These are phyloP conservation scores for Dioscorea dumetorum DNA, from an alignment of 106 monocot genomes.

Conservation along the genomic window DNA sequence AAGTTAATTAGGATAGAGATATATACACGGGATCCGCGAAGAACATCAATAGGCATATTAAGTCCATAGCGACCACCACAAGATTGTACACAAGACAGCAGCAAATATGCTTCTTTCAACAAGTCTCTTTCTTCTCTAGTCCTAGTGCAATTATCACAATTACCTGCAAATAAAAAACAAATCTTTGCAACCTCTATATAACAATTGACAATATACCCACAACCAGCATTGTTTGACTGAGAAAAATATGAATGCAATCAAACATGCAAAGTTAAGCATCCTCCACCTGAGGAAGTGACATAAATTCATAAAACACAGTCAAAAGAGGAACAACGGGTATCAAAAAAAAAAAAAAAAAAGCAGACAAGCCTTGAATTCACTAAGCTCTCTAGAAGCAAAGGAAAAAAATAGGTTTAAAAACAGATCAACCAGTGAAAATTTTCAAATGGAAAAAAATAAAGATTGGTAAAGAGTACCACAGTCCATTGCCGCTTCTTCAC, in stretches of 20 bases:
- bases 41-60: conserved; percentile 90
- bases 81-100: conserved; percentile 74
- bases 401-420: no score
- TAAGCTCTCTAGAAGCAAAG: no score
- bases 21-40: conserved; percentile 91
- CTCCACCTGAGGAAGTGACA: no score
- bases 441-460: neutral
- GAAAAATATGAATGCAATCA: neutral
- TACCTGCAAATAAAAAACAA: conserved; percentile 49
- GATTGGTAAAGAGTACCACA: conserved; percentile 49
- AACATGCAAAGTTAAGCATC: neutral
- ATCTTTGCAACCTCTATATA: no score
- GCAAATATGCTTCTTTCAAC: conserved; percentile 79
- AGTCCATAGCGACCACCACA: conserved; percentile 88
- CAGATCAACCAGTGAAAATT: no score
- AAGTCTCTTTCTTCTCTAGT: conserved; percentile 69
- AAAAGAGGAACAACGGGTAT: no score
- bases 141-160: conserved; percentile 82
- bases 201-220: no score
- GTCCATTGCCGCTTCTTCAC: conserved; percentile 32
- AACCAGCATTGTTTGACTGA: no score
- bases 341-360: no score
- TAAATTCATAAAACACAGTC: no score
- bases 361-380: no score
- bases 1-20: neutral